Percentiles rank a stretch among this genome's conserved stretches.
Conservation (phyloP, 2,329 filamentous ascomycete genomes). For the Colletotrichum sp. region DNA sequence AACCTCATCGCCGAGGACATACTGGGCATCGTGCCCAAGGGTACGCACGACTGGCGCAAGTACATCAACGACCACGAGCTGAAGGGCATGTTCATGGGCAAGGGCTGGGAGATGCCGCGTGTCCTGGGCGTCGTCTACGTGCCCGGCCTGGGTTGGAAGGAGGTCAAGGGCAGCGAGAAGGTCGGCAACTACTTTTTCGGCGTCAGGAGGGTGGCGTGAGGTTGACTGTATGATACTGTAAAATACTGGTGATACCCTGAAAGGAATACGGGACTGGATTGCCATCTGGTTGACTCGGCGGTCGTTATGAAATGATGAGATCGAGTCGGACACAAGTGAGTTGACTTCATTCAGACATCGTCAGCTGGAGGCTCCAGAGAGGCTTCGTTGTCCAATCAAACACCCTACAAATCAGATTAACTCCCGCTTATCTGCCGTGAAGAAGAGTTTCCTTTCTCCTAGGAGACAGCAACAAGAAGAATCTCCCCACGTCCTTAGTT, state of each 20-base stretch:
- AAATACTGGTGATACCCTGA: slow-evolving; percentile 2
- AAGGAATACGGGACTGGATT: neutral
- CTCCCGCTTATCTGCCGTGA: neutral
- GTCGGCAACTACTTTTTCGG: slow-evolving; percentile 97
- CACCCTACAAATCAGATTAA: neutral
- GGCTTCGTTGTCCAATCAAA: neutral
- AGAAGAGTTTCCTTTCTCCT: slow-evolving; percentile 4
- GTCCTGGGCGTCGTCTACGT: slow-evolving; percentile 89
- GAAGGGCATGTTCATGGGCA: slow-evolving; percentile 56
- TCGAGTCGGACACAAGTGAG: neutral
- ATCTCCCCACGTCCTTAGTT: slow-evolving; percentile 7
- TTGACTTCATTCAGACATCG: neutral
- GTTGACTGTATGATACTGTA: slow-evolving; percentile 5
- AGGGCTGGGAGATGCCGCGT: slow-evolving; percentile 63
- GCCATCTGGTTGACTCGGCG: neutral
- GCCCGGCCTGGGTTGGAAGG: slow-evolving; percentile 88
- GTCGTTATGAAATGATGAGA: neutral
- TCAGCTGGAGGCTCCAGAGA: neutral
- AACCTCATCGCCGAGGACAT: slow-evolving; percentile 91
- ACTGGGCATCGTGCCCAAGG: slow-evolving; percentile 83
- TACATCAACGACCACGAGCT: slow-evolving; percentile 91
- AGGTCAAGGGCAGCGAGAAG: slow-evolving; percentile 79
- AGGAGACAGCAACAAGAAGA: neutral
- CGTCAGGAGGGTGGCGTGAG: slow-evolving; percentile 56
- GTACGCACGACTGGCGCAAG: slow-evolving; percentile 96